Conservation (phyloP, 768 basidiomycete genomes). For the Boletus sp. region DNA sequence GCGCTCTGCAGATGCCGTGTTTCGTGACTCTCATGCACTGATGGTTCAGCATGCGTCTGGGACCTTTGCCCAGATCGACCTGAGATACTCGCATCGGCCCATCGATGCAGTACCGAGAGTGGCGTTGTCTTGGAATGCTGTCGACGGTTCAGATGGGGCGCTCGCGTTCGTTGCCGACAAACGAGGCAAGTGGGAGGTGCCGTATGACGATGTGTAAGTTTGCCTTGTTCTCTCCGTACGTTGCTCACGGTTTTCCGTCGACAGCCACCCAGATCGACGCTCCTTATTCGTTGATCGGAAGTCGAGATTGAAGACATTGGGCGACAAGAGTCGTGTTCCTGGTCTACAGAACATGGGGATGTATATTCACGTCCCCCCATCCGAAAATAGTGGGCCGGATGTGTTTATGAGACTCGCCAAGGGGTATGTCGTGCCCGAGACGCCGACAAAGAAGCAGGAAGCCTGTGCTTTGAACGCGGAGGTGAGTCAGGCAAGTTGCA, state of each 20-base stretch:
- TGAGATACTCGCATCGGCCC: constrained; percentile 61
- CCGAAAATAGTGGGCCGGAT: constrained; percentile 30
- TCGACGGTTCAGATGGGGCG: constrained; percentile 42
- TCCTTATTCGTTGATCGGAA: constrained; percentile 26
- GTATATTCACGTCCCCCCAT: constrained; percentile 26
- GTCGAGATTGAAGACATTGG: constrained; percentile 52
- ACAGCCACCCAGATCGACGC: constrained; percentile 38
- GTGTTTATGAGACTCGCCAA: constrained; percentile 61
- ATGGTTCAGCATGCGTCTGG: constrained; percentile 77
- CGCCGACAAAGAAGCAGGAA: constrained; percentile 37
- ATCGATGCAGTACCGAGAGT: constrained; percentile 66
- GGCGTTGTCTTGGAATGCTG: constrained; percentile 61
- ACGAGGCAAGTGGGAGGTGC: constrained; percentile 56
- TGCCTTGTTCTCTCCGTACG: neutral
- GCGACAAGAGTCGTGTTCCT: constrained; percentile 54
- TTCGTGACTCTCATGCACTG: constrained; percentile 67
- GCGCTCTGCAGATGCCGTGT: constrained; percentile 54
- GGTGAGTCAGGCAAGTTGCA: constrained; percentile 25
- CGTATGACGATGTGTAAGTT: constrained; percentile 78
- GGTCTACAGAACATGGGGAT: constrained; percentile 58
- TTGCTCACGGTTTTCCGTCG: neutral
- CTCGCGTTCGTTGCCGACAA: constrained; percentile 65
- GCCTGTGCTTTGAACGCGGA: constrained; percentile 65
- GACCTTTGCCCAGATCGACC: constrained; percentile 75
- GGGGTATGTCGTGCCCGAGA: constrained; percentile 49